A percentile compares a stretch with the other conserved stretches of the same genome.
Conservation (phyloP, 2,329 filamentous ascomycete species). For the Trichoderma sp. region DNA sequence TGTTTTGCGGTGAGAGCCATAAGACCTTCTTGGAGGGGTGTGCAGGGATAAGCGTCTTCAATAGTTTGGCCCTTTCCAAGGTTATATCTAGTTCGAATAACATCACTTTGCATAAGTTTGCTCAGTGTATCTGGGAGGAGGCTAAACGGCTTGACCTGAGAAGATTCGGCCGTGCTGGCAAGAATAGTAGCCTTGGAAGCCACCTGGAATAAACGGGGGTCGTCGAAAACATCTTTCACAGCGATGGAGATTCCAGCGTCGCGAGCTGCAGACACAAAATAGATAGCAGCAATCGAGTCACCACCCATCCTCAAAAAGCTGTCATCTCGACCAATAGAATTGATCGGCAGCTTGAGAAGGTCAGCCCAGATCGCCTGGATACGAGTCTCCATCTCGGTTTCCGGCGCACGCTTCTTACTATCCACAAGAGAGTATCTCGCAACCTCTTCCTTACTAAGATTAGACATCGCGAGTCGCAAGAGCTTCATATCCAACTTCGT, state of each 20-base stretch:
- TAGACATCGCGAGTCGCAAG: not conserved
- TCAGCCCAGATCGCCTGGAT: constrained; percentile 34
- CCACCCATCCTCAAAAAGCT: constrained; percentile 24
- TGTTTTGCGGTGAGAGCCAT: constrained; percentile 29
- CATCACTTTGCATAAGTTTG: not conserved
- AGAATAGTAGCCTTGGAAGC: constrained; percentile 2
- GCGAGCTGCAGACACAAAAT: constrained; percentile 21
- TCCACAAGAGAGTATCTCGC: constrained; percentile 27
- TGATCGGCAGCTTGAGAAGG: not conserved
- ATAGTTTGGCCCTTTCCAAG: constrained; percentile 18
- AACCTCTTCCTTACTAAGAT: constrained; percentile 16
- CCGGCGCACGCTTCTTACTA: constrained; percentile 21
- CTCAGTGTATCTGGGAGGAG: not conserved
- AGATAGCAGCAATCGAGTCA: constrained; percentile 25
- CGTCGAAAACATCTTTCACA: constrained; percentile 18
- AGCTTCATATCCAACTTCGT: constrained; percentile 21
- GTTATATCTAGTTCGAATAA: not conserved
- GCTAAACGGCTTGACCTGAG: not conserved
- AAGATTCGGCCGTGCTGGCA: not conserved
- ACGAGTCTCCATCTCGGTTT: constrained; percentile 26
- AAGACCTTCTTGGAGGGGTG: constrained; percentile 39
- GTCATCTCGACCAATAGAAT: constrained; percentile 22
- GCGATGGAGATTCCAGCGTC: constrained; percentile 16
- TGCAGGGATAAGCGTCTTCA: constrained; percentile 38
- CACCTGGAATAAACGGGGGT: constrained; percentile 7